Base-by-base conservation (phyloP, 768 basidiomycete species). In the Macrolepiota fuliginosa region DNA sequence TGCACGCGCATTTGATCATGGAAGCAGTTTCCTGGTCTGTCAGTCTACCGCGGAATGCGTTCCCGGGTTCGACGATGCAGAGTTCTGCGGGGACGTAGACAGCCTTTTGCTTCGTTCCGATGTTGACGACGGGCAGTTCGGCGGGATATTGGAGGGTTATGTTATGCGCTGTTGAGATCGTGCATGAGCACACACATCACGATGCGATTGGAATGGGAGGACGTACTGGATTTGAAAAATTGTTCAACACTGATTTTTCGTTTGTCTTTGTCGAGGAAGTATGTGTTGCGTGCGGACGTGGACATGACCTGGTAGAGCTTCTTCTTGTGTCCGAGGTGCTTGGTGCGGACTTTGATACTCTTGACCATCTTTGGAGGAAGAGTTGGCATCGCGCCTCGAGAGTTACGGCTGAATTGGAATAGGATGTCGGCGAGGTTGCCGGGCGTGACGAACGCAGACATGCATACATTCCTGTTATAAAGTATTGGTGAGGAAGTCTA, bases 1-100 rank as follows among this genome's bases (percentile, higher is more conserved):
- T 84, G 69, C 87, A 88, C 0, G 90, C 90, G 55, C 73, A 72
- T 45, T 74, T 76, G 58, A 92, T 86, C 88, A 92, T 91, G 17
- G 76, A 71, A 0, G 82, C 73, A 0, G 87, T 89, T 64, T 89
- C 85, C 1, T 67, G 72, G 15, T 82, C 82, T 53, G 73, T 77
- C 1, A 92, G 82, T 54, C 77, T 81, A 9, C 84, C 87, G 24
- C 79, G 76, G 71, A 82, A 89, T 0, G 85, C 76, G 64, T 83
- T 81, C 3, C 85, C 84, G 0, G 81, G 72, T 3, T 76, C 67
- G 52, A 92, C 87, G 35, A 81, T 75, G 74, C 90, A 91, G 1
- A 92, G 57, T 69, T 92, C 90, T 0, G 87, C 83, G 0, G 90
- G 90, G 1, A 90, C 71, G 62, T 69, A 81, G 49, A 65, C 61